Base-by-base conservation (phyloP, 352 stramenopile species). In the Phytophthora pinifolia region DNA sequence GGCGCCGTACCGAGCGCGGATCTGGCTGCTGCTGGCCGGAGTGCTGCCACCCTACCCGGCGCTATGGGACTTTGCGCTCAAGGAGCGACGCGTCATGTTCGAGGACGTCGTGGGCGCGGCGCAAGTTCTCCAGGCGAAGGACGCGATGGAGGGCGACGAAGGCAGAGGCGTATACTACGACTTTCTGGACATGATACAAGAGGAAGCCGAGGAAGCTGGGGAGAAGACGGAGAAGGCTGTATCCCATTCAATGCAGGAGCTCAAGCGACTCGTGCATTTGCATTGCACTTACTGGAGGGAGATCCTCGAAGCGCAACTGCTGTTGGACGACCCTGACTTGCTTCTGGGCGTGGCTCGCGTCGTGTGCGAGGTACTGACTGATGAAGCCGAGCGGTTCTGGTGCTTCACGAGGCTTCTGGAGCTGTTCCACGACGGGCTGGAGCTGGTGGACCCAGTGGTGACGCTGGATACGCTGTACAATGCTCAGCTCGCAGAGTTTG, bases 321-420 rank as follows among this genome's bases (percentile, higher is more conserved):
- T 80, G 45, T 54, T 83, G 74, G 65, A 75, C 10, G 70, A 81
- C 49, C 18, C 52, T 3, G 42, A 58, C 7, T 81, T 71, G n/a
- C 35, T 82, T 9, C 27, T 67, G n/a, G 42, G 41, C 2, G 57
- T 87, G 6, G 67, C 70, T 25, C 44, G 62, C 25, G 61, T 68
- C 6, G 66, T 85, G 18, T 78, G 59, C 44, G 63, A 77, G 15
- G 74, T 82, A 14, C 34, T 87, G 29, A 42, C 46, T 13, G 46
- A 60, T 10, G 62, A 73, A 20, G 46, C 63, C 5, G 76, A 89
- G 41, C 77, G 79, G 25, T 94, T 92, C 39, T 94, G 83, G 83
- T 86, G 81, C 51, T 76, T 85, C 20, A 51, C 67, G n/a, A 65
- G 73, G 18, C 59, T 90, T 32, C 39, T 92, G 9, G 72, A 87